Base-by-base conservation (phyloP, 495 filamentous ascomycete species). In the Hypoxylon rickii region DNA sequence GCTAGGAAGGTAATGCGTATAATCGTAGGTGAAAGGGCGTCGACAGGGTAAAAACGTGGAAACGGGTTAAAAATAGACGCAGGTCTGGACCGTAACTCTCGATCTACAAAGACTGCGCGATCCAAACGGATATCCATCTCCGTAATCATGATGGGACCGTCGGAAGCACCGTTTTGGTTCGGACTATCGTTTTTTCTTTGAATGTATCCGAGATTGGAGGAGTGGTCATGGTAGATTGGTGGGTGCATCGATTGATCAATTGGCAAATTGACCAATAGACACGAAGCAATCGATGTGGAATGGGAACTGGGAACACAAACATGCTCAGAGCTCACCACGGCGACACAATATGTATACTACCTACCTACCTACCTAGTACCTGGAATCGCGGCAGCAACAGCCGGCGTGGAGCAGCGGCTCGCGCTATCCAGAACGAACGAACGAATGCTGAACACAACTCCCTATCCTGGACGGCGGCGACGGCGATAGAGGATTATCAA, bases 11-110 rank as follows among this genome's bases (percentile, higher is more conserved):
- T n/a, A n/a, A 52, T 57, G 58, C 38, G 41, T 62, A 49, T 15
- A 45, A 52, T 53, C 39, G 50, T 50, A 53, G 59, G 56, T 55
- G 55, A n/a, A n/a, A n/a, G n/a, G 54, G 60, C 48, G 49, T 43
- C 33, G 50, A 54, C 48, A 62, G 42, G 59, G 59, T 39, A 44
- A 63, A 57, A 63, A 63, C 59, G 59, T 63, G 59, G 59, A 58
- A 57, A 32, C 2, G 12, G 18, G 26, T 63, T 63, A 58, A 58
- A 63, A 63, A 63, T 63, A 63, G 59, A 29, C 52, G 42, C 44
- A 51, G 44, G 51, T 20, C 58, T 47, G 43, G 46, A 48, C 58
- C 52, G 48, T 62, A 43, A 43, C 52, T 39, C 21, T 52, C 43
- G 52, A 56, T 61, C 47, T 36, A 52, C 52, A 32, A 36, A 38